Percentiles rank a stretch among this genome's conserved stretches.
phyloP scores from a whole-genome alignment of 2,329 filamentous ascomycete species.

The Aureobasidium uvarum region DNA sequence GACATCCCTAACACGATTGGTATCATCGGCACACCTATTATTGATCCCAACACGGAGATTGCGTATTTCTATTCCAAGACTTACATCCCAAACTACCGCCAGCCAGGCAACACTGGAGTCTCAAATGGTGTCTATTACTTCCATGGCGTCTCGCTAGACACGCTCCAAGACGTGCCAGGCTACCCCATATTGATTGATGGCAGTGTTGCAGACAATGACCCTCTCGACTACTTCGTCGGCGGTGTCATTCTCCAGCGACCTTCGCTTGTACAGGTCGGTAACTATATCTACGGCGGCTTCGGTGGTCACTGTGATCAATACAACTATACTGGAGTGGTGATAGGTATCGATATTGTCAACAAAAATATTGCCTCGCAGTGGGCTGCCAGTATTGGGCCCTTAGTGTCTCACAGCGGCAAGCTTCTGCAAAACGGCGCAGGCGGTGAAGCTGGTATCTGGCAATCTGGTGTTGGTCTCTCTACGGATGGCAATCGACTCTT shows the following conservation, averaged over 20 bases:
- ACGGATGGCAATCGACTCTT: background rate
- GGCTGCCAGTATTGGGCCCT: background rate
- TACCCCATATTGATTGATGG: background rate
- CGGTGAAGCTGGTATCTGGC: background rate
- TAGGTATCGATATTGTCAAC: background rate
- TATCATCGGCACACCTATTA: slow-evolving; percentile 40
- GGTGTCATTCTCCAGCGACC: background rate
- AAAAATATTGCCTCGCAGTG: background rate
- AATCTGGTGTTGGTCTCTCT: background rate
- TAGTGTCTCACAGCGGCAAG: background rate
- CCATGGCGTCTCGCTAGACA: background rate
- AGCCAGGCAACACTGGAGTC: background rate
- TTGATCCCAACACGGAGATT: slow-evolving; percentile 7
- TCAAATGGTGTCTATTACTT: background rate
- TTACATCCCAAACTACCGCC: background rate
- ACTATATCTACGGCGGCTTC: background rate
- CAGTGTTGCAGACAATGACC: background rate
- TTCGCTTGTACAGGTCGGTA: background rate
- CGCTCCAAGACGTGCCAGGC: background rate
- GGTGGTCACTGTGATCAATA: background rate
- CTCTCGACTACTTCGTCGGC: background rate
- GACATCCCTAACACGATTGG: slow-evolving; percentile 52
- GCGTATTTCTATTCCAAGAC: background rate
- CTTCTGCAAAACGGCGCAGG: background rate
- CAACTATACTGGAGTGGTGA: background rate